Conservation (phyloP, 225 moss, liverwort and hornwort species). For the Bryum argenteum region DNA sequence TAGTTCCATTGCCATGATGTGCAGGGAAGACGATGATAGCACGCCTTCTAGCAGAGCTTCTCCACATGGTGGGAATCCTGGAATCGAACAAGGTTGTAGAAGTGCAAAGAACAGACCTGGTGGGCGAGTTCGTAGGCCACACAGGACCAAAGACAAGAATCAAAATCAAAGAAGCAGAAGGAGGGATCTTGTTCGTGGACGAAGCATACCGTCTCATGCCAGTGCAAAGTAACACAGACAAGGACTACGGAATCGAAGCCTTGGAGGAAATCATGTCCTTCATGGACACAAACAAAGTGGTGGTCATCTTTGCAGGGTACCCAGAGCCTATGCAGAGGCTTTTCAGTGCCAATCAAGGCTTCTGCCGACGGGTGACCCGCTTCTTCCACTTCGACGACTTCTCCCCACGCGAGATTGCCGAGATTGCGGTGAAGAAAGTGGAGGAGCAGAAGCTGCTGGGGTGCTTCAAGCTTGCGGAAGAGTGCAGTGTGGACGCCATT, state of each 20-base stretch:
- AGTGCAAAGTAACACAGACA: slow-evolving; percentile 21
- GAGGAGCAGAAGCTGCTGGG: slow-evolving; percentile 28
- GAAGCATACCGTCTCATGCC: slow-evolving; percentile 32
- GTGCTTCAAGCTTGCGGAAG: slow-evolving; percentile 18
- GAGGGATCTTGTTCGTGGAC: slow-evolving; percentile 30
- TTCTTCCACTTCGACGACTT: slow-evolving; percentile 38
- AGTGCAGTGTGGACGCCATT: slow-evolving; percentile 33
- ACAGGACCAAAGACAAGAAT: slow-evolving; percentile 46
- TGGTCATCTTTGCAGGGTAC: slow-evolving; percentile 36
- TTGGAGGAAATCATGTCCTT: slow-evolving; percentile 37
- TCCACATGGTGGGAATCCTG: slow-evolving; percentile 50
- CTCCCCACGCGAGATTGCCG: slow-evolving; percentile 23
- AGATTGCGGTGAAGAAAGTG: slow-evolving; percentile 23
- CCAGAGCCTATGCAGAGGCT: slow-evolving; percentile 30
- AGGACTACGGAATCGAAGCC: slow-evolving; percentile 33
- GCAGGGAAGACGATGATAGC: slow-evolving; percentile 58
- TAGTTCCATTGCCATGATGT: not conserved
- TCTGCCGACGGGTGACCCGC: slow-evolving; percentile 35
- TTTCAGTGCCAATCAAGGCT: slow-evolving; percentile 27
- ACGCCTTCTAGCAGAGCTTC: slow-evolving; percentile 41
- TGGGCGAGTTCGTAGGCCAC: slow-evolving; percentile 57
- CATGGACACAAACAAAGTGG: slow-evolving; percentile 34
- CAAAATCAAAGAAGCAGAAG: slow-evolving; percentile 37
- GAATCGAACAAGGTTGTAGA: slow-evolving; percentile 52
- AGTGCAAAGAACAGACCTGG: slow-evolving; percentile 52